Evolutionary conservation across 768 basidiomycete species (phyloP), one percentile per base, ranked within the genome.

Genomic region (Polyporus arcularius): DNA sequence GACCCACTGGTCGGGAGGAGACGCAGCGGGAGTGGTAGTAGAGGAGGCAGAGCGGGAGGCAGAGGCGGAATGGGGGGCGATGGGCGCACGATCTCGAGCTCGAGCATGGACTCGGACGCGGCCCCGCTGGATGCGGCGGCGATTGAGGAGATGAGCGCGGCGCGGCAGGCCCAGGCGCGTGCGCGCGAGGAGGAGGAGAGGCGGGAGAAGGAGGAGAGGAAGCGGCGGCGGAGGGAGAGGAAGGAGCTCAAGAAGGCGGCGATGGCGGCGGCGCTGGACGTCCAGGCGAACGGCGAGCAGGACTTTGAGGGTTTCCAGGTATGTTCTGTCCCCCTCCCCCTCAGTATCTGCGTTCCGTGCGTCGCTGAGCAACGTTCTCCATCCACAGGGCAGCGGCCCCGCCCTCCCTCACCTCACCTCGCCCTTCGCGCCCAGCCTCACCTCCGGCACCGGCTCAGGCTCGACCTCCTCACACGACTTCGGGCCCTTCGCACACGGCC

Each of bases 221-320:
- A 84, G 57, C 72, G 80, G 18, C 76, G 74, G 39, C 70, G 82
- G 54, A 70, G 75, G 35, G 81, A 83, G 65, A 76, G 78, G 41
- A 81, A 76, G 61, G 81, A 79, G 65, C 67, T 77, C 38, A 80
- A 77, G 58, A 70, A 75, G 14, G 74, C 76, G 0, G 78, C 80
- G 2, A 68, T 76, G 63, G 69, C 78, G 4, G 67, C 79, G 2
- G 77, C 74, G 41, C 66, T 75, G 31, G 72, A 67, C 18, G 38
- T 57, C 56, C 61, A 63, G 26, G 73, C 68, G 9, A 72, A 61
- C 7, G 58, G 52, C 15, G 68, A 71, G 14, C 67, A 74, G 4
- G 76, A 78, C 12, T 88, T 90, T 60, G 87, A 90, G 66, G 87
- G 86, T 0, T 89, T 88, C 72, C 87, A 82, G 62, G 88, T 86